Percentiles rank a stretch among this genome's conserved stretches.
Conservation (phyloP, 306 rosid species). For the Citrullus colocynthis region DNA sequence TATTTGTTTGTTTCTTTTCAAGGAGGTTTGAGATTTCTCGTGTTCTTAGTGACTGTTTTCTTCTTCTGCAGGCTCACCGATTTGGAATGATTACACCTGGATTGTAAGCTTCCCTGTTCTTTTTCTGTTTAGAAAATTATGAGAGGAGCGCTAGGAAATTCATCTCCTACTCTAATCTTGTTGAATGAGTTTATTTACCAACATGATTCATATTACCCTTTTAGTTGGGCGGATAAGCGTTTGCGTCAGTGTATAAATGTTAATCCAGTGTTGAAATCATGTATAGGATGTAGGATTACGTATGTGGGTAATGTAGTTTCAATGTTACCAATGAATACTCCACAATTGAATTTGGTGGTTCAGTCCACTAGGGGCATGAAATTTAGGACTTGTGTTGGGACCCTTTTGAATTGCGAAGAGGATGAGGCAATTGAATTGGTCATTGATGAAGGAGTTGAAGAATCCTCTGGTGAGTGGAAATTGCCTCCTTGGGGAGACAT, state of each 20-base stretch:
- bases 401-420: constrained; percentile 21
- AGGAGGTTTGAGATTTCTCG: neutral
- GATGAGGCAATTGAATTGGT: constrained; percentile 11
- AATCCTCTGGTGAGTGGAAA: constrained; percentile 19
- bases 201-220: constrained; percentile 17
- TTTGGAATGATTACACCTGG: neutral
- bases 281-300: neutral
- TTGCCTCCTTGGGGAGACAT: constrained; percentile 41
- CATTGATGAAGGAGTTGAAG: constrained; percentile 14
- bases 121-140: constrained; percentile 3
- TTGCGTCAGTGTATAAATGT: constrained; percentile 1
- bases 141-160: constrained; percentile 9
- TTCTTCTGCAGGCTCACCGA: neutral
- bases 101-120: neutral
- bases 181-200: constrained; percentile 25
- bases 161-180: constrained; percentile 9
- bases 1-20: neutral
- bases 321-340: constrained; percentile 15
- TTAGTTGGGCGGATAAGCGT: constrained; percentile 11
- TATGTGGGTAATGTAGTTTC: constrained; percentile 16
- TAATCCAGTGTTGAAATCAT: constrained; percentile 10
- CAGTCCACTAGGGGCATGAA: constrained; percentile 21
- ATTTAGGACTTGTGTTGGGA: constrained; percentile 17
- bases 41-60: neutral
- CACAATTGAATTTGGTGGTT: constrained; percentile 10